A percentile compares a stretch with the other conserved stretches of the same genome.
Conservation (phyloP, 225 moss, liverwort and hornwort species). For the Thuidium tamariscinum region DNA sequence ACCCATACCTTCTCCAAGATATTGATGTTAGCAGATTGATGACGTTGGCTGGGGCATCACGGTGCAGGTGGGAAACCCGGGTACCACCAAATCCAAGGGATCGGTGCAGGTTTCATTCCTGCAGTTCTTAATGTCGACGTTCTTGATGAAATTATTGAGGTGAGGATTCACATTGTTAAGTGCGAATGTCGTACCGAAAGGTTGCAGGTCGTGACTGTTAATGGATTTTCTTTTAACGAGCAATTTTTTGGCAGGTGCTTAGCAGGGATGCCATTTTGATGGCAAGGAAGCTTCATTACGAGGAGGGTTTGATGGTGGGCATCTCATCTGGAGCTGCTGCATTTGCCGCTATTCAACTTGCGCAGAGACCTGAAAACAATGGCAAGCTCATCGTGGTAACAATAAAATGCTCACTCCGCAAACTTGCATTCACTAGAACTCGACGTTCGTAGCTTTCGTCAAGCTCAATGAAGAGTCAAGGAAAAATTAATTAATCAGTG, state of each 20-base stretch:
- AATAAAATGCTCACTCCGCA: not conserved
- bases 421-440: not conserved
- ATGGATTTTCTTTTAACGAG: not conserved
- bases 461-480: not conserved
- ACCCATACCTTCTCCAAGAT: not conserved
- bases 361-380: slow-evolving; percentile 21
- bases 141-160: slow-evolving; percentile 61
- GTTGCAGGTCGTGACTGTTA: not conserved
- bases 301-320: slow-evolving; percentile 73
- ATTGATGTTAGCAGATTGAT: not conserved
- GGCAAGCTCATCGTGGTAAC: slow-evolving; percentile 47
- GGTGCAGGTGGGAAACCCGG: slow-evolving; percentile 55
- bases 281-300: slow-evolving; percentile 49
- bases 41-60: slow-evolving; percentile 1
- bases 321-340: slow-evolving; percentile 68
- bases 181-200: not conserved
- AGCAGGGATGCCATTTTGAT: slow-evolving; percentile 62
- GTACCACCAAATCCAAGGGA: slow-evolving; percentile 75
- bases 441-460: not conserved
- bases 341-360: slow-evolving; percentile 50
- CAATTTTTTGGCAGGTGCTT: slow-evolving; percentile 29
- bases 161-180: slow-evolving; percentile 9
- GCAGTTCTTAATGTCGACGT: slow-evolving; percentile 50
- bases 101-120: slow-evolving; percentile 71
- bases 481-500: not conserved